Evolutionary conservation across 192 early-diverging fungal genomes (phyloP).

Genomic region (Gamsiella multidivaricata): DNA sequence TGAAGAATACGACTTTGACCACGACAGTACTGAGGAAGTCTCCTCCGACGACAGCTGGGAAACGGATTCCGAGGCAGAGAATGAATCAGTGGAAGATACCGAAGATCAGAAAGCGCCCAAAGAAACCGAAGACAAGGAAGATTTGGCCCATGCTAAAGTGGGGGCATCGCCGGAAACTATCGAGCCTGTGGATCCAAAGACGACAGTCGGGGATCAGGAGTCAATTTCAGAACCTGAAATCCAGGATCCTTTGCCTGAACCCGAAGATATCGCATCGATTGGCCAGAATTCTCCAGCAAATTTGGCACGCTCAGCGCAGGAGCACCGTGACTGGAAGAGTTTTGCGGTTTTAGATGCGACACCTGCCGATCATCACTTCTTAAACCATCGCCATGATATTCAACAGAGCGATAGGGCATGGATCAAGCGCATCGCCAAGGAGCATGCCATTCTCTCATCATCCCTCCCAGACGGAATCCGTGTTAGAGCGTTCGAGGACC

Average conservation of each 20-base stretch:
- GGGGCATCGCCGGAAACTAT: neutral
- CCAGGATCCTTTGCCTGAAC: conserved; percentile 21
- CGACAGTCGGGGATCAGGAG: no score
- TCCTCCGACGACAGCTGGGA: conserved; percentile 53
- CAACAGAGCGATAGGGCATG: conserved; percentile 20
- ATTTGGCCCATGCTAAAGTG: neutral
- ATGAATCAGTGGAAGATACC: conserved; percentile 28
- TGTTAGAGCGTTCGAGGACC: conserved; percentile 66
- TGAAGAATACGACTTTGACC: conserved; percentile 57
- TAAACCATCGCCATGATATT: conserved; percentile 9
- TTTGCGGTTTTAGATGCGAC: conserved; percentile 48
- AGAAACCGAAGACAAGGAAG: neutral
- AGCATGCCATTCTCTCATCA: conserved; percentile 58
- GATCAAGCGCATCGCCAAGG: conserved; percentile 51
- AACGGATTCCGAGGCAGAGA: conserved; percentile 58
- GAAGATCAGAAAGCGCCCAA: conserved; percentile 17
- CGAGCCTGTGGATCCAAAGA: neutral
- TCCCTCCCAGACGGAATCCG: conserved; percentile 67
- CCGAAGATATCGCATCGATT: conserved; percentile 10
- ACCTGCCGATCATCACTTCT: conserved; percentile 52
- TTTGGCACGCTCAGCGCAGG: neutral
- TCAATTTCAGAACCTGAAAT: neutral
- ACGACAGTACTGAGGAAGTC: conserved; percentile 32
- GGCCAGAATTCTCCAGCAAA: neutral
- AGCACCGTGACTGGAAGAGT: conserved; percentile 22